phyloP scores from a whole-genome alignment of 305 asterid genomes.

The Rubia peregrina region DNA sequence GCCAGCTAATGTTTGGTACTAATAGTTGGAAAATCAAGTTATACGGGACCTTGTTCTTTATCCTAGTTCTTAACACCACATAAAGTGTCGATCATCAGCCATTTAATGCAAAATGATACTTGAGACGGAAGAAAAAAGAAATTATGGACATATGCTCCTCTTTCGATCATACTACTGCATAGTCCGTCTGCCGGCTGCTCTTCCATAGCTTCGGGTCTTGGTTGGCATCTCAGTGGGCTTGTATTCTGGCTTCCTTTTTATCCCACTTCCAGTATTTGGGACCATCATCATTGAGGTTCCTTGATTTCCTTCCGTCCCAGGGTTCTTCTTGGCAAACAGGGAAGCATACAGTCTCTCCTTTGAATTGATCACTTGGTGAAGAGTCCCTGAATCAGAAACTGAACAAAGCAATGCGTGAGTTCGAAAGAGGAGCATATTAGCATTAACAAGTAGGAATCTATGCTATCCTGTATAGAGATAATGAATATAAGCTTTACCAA shows the following conservation, averaged over 20 bases:
- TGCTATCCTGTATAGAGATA: neutral
- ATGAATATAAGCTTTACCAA: slow-evolving; percentile 14
- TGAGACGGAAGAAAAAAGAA: neutral
- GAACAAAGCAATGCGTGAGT: slow-evolving; percentile 1
- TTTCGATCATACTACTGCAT: neutral
- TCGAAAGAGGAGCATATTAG: slow-evolving; percentile 1
- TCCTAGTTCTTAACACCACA: neutral
- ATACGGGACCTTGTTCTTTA: neutral
- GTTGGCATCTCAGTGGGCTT: slow-evolving; percentile 9
- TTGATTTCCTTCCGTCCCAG: slow-evolving; percentile 1
- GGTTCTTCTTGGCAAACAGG: slow-evolving; percentile 7
- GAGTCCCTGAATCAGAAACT: slow-evolving; percentile 27
- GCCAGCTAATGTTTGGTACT: neutral
- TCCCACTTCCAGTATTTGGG: neutral
- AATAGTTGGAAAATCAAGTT: neutral
- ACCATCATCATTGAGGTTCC: slow-evolving; percentile 5
- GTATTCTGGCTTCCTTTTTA: slow-evolving; percentile 12
- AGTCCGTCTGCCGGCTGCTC: neutral
- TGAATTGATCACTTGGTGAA: slow-evolving; percentile 22
- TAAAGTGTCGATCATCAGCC: neutral
- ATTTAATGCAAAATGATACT: neutral
- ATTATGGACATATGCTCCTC: neutral
- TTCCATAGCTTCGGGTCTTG: slow-evolving; percentile 2
- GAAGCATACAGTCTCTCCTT: slow-evolving; percentile 18
- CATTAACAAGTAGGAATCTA: neutral